Evolutionary conservation across 176 grass and related monocot genomes (phyloP).

Genomic region (Phragmites australis): DNA sequence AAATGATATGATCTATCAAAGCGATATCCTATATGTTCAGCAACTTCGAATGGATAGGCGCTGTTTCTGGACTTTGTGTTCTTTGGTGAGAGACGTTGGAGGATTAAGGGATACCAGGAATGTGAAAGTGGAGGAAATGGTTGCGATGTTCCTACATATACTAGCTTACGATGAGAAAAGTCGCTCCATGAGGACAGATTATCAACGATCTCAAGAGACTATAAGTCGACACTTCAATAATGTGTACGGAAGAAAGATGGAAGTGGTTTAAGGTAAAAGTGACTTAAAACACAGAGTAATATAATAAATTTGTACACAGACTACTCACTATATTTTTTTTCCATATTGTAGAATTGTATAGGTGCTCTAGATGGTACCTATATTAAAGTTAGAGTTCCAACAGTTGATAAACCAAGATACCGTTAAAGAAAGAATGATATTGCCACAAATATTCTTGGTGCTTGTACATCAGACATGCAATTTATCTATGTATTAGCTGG

Average conservation of each 20-base stretch:
- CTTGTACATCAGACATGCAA: background rate
- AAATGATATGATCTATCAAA: background rate
- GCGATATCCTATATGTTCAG: background rate
- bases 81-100: conserved; percentile 7
- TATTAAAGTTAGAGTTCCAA: background rate
- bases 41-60: background rate
- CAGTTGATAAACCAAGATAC: conserved; percentile 16
- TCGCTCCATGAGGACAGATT: background rate
- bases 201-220: background rate
- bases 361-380: conserved; percentile 16
- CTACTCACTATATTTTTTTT: background rate
- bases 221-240: background rate
- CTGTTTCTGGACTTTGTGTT: background rate
- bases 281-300: background rate
- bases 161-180: background rate
- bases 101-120: background rate
- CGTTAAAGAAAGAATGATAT: background rate
- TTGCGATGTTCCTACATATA: background rate
- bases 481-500: background rate
- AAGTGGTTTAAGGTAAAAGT: background rate
- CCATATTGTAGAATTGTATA: background rate
- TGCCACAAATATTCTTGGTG: background rate
- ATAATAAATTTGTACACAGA: background rate
- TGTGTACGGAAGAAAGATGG: background rate
- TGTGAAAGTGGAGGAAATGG: conserved; percentile 10